Percentiles rank a stretch among this genome's conserved stretches.
These are phyloP conservation scores for Volvox carteri DNA, from an alignment of 163 green algal genomes.

Conservation along the genomic window DNA sequence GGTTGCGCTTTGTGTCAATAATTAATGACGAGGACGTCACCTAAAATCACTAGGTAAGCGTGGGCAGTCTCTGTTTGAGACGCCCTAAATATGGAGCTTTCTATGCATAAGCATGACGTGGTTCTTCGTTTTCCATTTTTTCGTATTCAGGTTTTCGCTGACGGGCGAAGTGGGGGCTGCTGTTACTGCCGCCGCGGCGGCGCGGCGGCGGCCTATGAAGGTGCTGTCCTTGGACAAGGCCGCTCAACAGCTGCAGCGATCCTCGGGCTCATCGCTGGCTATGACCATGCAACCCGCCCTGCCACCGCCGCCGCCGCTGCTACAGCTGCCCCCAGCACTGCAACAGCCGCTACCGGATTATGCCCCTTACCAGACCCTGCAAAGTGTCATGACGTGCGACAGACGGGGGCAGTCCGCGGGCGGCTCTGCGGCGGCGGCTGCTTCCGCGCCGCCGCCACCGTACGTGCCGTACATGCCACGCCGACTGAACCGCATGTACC, in stretches of 20 bases:
- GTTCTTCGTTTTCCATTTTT: too few relatives aligned
- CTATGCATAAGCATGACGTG: too few relatives aligned
- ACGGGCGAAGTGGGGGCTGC: too few relatives aligned
- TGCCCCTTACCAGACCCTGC: neutral
- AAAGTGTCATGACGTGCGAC: too few relatives aligned
- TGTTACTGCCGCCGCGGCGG: too few relatives aligned
- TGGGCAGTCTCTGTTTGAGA: too few relatives aligned
- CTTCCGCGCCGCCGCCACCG: neutral
- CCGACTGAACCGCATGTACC: constrained; percentile 47
- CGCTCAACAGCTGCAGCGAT: neutral
- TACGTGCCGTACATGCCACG: constrained; percentile 22
- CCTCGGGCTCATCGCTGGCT: neutral
- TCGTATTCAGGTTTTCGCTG: too few relatives aligned
- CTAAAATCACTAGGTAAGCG: too few relatives aligned
- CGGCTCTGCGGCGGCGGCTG: neutral
- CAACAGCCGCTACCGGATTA: neutral
- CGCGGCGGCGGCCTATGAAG: neutral
- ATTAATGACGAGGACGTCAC: too few relatives aligned
- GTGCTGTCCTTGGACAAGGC: constrained; percentile 51
- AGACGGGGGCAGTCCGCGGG: neutral
- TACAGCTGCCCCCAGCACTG: neutral
- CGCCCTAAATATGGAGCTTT: too few relatives aligned
- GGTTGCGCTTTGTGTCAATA: too few relatives aligned
- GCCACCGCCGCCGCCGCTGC: neutral
- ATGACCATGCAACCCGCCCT: neutral